These are phyloP conservation scores for Botrytis medusae DNA, from an alignment of 2,329 filamentous ascomycete species.

Conservation along the genomic window DNA sequence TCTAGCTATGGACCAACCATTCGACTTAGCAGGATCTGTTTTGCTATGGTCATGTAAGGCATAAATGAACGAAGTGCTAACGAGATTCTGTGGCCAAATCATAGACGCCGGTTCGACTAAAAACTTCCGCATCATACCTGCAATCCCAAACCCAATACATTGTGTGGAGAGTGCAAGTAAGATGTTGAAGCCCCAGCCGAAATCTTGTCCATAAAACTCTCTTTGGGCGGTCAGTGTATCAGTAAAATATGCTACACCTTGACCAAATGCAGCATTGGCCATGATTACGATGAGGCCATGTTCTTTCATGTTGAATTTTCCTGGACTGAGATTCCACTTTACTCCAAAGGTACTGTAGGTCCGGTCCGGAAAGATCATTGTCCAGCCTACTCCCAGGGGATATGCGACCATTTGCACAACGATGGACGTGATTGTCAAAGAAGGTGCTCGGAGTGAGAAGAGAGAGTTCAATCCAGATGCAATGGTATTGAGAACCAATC, in stretches of 20 bases:
- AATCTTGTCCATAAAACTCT: slow-evolving; percentile 71
- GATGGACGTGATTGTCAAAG: slow-evolving; percentile 46
- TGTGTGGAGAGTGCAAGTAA: slow-evolving; percentile 60
- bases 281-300: slow-evolving; percentile 68
- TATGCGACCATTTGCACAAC: slow-evolving; percentile 37
- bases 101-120: slow-evolving; percentile 61
- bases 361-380: slow-evolving; percentile 30
- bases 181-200: slow-evolving; percentile 59
- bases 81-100: slow-evolving; percentile 56
- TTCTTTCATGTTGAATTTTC: slow-evolving; percentile 69
- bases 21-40: slow-evolving; percentile 49
- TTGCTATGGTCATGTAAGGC: slow-evolving; percentile 61
- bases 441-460: slow-evolving; percentile 36
- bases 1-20: slow-evolving; percentile 46
- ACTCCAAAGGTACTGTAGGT: slow-evolving; percentile 43
- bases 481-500: slow-evolving; percentile 37
- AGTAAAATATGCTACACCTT: slow-evolving; percentile 62
- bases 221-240: slow-evolving; percentile 71
- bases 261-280: slow-evolving; percentile 39
- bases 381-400: slow-evolving; percentile 52
- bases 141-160: slow-evolving; percentile 62
- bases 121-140: slow-evolving; percentile 58
- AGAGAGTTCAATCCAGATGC: slow-evolving; percentile 35
- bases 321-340: slow-evolving; percentile 52
- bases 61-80: slow-evolving; percentile 25